Percentiles rank a stretch among this genome's conserved stretches.
These are phyloP conservation scores for Salmacisia buchloeana DNA, from an alignment of 1,284 basidiomycete species.

Conservation along the genomic window DNA sequence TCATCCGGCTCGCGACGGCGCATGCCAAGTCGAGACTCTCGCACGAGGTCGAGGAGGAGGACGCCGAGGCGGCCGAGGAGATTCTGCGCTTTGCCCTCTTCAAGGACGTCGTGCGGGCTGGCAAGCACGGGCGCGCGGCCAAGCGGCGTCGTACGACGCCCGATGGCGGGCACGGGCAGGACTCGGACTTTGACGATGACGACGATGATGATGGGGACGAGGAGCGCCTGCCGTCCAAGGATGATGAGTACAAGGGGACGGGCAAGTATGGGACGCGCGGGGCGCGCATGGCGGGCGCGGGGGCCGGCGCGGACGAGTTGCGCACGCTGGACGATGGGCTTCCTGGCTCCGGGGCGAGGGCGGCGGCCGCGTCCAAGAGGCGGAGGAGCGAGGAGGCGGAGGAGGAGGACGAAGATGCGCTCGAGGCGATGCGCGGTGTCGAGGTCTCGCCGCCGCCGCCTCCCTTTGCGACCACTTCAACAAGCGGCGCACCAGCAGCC, in stretches of 20 bases:
- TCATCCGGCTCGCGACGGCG: conserved; percentile 95
- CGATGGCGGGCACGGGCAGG: conserved; percentile 57
- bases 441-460: conserved; percentile 8
- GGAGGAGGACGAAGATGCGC: conserved; percentile 24
- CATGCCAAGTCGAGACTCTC: conserved; percentile 94
- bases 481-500: background rate
- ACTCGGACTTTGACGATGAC: conserved; percentile 18
- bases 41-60: conserved; percentile 72
- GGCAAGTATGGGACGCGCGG: conserved; percentile 56
- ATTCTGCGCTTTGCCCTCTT: conserved; percentile 96
- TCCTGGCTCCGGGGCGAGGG: too few species aligned
- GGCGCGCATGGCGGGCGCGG: conserved; percentile 55
- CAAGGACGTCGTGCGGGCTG: conserved; percentile 80
- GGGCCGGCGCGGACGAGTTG: background rate
- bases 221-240: background rate
- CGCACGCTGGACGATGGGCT: conserved; percentile 50
- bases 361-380: too few species aligned
- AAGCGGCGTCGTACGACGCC: conserved; percentile 51
- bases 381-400: conserved; percentile 22
- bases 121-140: conserved; percentile 56
- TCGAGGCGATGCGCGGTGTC: conserved; percentile 34
- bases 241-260: conserved; percentile 56
- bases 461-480: background rate
- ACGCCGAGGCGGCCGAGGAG: conserved; percentile 85
- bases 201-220: conserved; percentile 20